Percentiles rank a stretch among this genome's conserved stretches.
phyloP scores from a whole-genome alignment of 2,329 filamentous ascomycete species.

The Trichoderma asperellum region DNA sequence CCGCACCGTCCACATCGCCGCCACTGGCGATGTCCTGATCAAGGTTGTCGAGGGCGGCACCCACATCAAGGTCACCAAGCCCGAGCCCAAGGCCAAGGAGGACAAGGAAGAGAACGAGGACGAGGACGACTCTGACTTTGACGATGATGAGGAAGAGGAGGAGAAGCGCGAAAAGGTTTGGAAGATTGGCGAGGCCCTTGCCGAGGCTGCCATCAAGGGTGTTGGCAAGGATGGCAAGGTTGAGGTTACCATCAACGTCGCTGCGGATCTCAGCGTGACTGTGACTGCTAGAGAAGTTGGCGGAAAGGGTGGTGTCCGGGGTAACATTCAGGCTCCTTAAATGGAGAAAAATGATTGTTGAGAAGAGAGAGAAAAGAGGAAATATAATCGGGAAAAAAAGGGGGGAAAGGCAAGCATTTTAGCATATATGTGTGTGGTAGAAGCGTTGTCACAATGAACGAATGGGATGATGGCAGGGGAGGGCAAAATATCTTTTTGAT shows the following conservation, averaged over 20 bases:
- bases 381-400: background rate
- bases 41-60: conserved; percentile 86
- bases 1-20: conserved; percentile 76
- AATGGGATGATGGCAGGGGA: background rate
- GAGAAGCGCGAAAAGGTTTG: conserved; percentile 88
- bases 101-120: conserved; percentile 68
- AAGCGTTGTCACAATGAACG: conserved; percentile 1
- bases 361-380: background rate
- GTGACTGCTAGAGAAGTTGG: conserved; percentile 85
- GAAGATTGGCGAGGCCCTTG: conserved; percentile 82
- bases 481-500: background rate
- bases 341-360: background rate
- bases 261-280: conserved; percentile 76
- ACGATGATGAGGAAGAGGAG: conserved; percentile 77
- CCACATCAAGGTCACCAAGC: conserved; percentile 92
- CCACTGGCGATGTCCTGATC: conserved; percentile 83
- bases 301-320: conserved; percentile 80
- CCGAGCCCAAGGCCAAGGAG: conserved; percentile 76
- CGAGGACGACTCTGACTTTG: conserved; percentile 65
- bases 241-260: conserved; percentile 90
- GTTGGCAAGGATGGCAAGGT: conserved; percentile 89
- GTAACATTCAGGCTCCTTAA: conserved; percentile 48
- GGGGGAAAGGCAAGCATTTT: background rate
- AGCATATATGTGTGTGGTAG: conserved; percentile 1
- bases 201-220: conserved; percentile 81